Evolutionary conservation across 768 basidiomycete genomes (phyloP).

Genomic region (Pleurotus pulmonarius): DNA sequence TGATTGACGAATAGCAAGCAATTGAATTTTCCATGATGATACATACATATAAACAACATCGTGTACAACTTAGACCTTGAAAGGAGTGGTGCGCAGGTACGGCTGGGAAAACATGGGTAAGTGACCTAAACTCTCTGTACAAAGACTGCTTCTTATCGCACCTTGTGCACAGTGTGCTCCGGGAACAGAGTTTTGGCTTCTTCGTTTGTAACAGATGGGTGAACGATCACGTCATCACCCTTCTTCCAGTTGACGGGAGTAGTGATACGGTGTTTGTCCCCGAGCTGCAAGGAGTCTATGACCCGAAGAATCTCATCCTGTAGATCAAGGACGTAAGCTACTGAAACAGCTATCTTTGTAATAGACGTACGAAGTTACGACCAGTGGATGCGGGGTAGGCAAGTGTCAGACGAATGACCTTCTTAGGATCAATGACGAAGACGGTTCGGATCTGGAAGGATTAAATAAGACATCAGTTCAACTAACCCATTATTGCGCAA

Average conservation of each 20-base stretch:
- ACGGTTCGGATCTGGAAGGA: constrained; percentile 80
- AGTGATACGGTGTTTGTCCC: constrained; percentile 79
- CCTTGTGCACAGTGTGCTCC: constrained; percentile 74
- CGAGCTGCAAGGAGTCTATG: constrained; percentile 74
- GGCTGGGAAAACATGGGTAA: not conserved
- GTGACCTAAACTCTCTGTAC: not conserved
- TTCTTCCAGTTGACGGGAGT: constrained; percentile 96
- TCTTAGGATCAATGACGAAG: constrained; percentile 96
- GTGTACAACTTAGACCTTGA: not conserved
- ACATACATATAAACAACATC: not conserved
- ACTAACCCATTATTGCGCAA: not conserved
- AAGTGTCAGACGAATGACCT: constrained; percentile 85
- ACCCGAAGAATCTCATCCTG: constrained; percentile 9
- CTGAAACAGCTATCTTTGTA: constrained; percentile 24
- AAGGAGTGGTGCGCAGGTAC: constrained; percentile 6
- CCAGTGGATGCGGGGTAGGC: constrained; percentile 96
- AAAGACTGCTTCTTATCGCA: constrained; percentile 23
- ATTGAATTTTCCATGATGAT: not conserved
- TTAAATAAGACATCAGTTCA: not conserved
- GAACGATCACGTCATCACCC: constrained; percentile 93
- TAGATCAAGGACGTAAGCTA: constrained; percentile 12
- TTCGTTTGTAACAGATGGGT: constrained; percentile 77
- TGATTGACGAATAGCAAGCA: no score
- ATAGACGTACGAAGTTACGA: constrained; percentile 65
- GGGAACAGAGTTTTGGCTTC: constrained; percentile 94